Conservation (phyloP, 2,329 filamentous ascomycete species). For the Elsinoe australis region DNA sequence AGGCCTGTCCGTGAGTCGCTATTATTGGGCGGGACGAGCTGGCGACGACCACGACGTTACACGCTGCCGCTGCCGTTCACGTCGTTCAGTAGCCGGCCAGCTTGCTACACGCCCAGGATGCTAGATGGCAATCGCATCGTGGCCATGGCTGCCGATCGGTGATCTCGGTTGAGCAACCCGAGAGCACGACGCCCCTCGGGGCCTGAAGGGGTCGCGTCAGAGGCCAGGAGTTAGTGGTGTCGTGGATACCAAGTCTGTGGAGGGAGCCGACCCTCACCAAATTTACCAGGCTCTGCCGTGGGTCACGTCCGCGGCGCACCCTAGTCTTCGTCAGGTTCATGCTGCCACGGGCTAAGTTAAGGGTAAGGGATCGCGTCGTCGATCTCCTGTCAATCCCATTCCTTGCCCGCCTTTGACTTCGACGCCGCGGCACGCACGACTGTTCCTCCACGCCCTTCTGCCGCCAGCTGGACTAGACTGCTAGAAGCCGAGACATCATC, state of each 20-base stretch:
- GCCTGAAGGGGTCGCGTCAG: conserved; percentile 4
- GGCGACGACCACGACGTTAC: neutral
- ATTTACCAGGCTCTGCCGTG: conserved; percentile 13
- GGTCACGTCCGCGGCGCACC: conserved; percentile 6
- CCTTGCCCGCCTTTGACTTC: conserved; percentile 4
- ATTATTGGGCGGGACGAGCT: no score
- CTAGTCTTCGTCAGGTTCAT: conserved; percentile 1
- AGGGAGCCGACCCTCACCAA: neutral
- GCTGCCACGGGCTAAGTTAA: neutral
- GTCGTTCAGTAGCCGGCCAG: conserved; percentile 4
- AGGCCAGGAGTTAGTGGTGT: conserved; percentile 12
- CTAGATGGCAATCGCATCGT: neutral
- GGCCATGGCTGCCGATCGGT: conserved; percentile 7
- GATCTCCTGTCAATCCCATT: conserved; percentile 16
- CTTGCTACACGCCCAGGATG: neutral
- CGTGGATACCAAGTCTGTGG: neutral
- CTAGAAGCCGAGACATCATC: conserved; percentile 12
- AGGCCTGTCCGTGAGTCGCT: no score
- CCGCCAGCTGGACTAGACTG: conserved; percentile 9
- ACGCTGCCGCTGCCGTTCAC: neutral
- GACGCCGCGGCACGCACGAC: conserved; percentile 6
- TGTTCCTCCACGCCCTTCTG: conserved; percentile 1
- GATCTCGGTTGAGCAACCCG: conserved; percentile 11
- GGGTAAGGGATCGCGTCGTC: neutral
- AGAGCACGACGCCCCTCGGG: neutral